phyloP scores from a whole-genome alignment of 164 flowering plant genomes.

The Tetracentron sinense region DNA sequence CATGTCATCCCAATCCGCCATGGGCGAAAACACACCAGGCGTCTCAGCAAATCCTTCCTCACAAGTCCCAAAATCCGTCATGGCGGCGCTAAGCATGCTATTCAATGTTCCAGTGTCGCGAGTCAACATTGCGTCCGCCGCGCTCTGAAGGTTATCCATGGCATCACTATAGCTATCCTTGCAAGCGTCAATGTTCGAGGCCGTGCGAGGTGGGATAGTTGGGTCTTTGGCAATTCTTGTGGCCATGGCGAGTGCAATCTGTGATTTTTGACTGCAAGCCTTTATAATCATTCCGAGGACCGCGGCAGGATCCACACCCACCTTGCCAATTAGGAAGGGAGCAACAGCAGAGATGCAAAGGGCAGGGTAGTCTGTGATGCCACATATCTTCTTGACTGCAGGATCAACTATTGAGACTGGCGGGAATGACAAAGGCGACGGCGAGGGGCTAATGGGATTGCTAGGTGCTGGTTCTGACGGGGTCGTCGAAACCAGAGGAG shows the following conservation, averaged over 20 bases:
- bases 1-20: background rate
- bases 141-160: conserved; percentile 14
- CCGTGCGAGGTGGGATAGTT: background rate
- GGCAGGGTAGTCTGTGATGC: conserved; percentile 17
- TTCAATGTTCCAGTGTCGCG: conserved; percentile 18
- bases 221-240: background rate
- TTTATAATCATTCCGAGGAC: conserved; percentile 17
- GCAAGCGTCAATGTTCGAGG: conserved; percentile 12
- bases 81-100: conserved; percentile 23
- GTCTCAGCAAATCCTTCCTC: conserved; percentile 23
- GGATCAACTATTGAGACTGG: background rate
- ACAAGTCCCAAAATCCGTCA: conserved; percentile 21
- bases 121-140: conserved; percentile 4
- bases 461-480: background rate
- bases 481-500: background rate
- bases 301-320: conserved; percentile 5
- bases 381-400: conserved; percentile 18
- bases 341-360: conserved; percentile 25
- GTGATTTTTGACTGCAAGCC: conserved; percentile 1
- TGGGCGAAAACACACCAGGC: conserved; percentile 9
- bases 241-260: conserved; percentile 6
- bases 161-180: conserved; percentile 18
- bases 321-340: conserved; percentile 14
- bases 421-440: background rate
- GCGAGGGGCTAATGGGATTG: background rate